These are phyloP conservation scores for Yamadazyma paraphyllophila DNA, from an alignment of 805 yeast species.

Conservation along the genomic window DNA sequence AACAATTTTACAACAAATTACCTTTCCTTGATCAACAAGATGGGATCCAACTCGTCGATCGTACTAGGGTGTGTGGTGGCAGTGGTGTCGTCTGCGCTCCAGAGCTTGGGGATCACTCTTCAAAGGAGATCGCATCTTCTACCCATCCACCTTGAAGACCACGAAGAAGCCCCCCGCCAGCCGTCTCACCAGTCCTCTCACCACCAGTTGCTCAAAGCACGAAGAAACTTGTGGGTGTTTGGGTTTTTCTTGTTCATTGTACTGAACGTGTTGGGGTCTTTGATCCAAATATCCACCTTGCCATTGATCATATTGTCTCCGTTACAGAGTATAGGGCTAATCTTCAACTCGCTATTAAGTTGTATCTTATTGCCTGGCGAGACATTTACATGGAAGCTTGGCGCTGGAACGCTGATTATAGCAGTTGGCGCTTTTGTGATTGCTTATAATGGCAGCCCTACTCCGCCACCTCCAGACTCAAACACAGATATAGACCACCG, in stretches of 20 bases:
- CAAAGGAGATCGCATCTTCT: conserved; percentile 75
- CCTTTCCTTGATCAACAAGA: neutral
- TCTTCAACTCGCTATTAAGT: conserved; percentile 72
- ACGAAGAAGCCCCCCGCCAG: neutral
- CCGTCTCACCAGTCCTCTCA: conserved; percentile 11
- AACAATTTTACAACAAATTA: neutral
- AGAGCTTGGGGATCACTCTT: conserved; percentile 76
- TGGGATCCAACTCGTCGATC: conserved; percentile 24
- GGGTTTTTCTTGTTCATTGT: conserved; percentile 71
- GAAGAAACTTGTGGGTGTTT: conserved; percentile 65
- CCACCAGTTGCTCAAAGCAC: conserved; percentile 29
- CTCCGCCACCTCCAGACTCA: conserved; percentile 20
- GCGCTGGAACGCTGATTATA: conserved; percentile 65
- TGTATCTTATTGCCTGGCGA: conserved; percentile 69
- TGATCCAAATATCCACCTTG: conserved; percentile 78
- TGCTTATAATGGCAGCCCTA: conserved; percentile 65
- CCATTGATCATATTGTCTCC: conserved; percentile 82
- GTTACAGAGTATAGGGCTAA: conserved; percentile 82
- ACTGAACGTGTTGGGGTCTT: conserved; percentile 76
- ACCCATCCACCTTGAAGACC: conserved; percentile 23
- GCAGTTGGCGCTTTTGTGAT: conserved; percentile 73
- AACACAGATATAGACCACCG: conserved; percentile 22
- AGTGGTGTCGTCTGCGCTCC: conserved; percentile 71
- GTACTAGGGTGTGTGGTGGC: conserved; percentile 67
- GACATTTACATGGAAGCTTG: conserved; percentile 55